These are phyloP conservation scores for Boletus reticulatus DNA, from an alignment of 768 basidiomycete genomes.

Conservation along the genomic window DNA sequence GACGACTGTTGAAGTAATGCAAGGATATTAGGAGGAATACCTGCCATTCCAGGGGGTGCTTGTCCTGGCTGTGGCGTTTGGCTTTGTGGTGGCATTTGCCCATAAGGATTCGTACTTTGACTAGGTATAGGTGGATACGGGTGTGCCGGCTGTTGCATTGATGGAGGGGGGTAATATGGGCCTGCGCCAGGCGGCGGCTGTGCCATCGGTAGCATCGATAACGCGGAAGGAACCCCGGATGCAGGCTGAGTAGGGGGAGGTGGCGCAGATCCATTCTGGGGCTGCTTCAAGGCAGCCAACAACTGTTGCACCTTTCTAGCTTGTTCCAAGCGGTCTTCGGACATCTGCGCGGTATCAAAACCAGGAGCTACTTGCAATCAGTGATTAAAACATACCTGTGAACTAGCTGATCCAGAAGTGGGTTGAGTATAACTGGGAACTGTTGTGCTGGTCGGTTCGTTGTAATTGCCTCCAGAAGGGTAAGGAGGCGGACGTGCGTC, in stretches of 20 bases:
- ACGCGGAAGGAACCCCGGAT: slow-evolving; percentile 34
- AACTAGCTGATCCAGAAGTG: slow-evolving; percentile 13
- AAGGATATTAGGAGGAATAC: slow-evolving; percentile 66
- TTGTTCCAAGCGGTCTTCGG: slow-evolving; percentile 84
- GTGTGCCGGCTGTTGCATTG: slow-evolving; percentile 27
- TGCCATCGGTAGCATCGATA: slow-evolving; percentile 36
- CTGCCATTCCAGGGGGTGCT: slow-evolving; percentile 33
- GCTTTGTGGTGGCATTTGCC: slow-evolving; percentile 28
- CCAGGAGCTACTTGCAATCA: background rate
- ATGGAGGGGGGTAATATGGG: slow-evolving; percentile 45
- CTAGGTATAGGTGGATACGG: slow-evolving; percentile 24
- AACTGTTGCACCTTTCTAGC: slow-evolving; percentile 84
- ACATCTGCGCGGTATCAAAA: slow-evolving; percentile 4
- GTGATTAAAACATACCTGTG: slow-evolving; percentile 30
- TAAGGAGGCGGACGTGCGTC: slow-evolving; percentile 40
- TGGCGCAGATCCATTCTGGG: slow-evolving; percentile 37
- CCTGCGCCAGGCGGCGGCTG: slow-evolving; percentile 28
- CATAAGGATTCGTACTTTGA: slow-evolving; percentile 25
- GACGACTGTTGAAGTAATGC: slow-evolving; percentile 60
- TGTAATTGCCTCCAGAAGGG: slow-evolving; percentile 20
- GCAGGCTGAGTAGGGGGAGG: slow-evolving; percentile 26
- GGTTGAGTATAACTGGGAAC: slow-evolving; percentile 26
- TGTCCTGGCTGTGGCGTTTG: slow-evolving; percentile 33
- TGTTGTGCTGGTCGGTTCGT: slow-evolving; percentile 22
- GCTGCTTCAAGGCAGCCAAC: slow-evolving; percentile 77